These are phyloP conservation scores for Schwanniomyces sp. DNA, from an alignment of 805 yeast genomes.

Conservation along the genomic window DNA sequence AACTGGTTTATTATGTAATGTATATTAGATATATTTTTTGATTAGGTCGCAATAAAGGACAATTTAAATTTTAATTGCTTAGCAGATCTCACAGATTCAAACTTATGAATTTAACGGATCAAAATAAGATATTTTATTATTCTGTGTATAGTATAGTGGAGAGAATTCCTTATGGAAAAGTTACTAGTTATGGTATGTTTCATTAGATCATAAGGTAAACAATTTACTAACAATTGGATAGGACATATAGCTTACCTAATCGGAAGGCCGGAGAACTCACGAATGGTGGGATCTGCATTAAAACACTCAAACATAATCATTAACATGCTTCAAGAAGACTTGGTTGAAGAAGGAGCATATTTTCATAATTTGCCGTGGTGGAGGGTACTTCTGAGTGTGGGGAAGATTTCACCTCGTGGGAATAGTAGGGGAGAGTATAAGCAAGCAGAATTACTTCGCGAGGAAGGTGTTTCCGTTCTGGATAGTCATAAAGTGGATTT, in stretches of 20 bases:
- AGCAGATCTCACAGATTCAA: not conserved
- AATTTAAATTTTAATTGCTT: not conserved
- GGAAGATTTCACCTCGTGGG: constrained; percentile 57
- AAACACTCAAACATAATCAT: constrained; percentile 41
- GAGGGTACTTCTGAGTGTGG: constrained; percentile 68
- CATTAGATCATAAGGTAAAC: too few species aligned
- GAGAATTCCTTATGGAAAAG: constrained; percentile 60
- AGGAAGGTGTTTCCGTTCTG: constrained; percentile 49
- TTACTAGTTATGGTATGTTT: constrained; percentile 62
- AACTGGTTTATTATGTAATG: constrained; percentile 5
- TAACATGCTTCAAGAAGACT: constrained; percentile 20
- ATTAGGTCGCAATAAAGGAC: not conserved
- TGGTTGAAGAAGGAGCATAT: constrained; percentile 10
- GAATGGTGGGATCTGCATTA: constrained; percentile 74
- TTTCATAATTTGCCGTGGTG: constrained; percentile 68
- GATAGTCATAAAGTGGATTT: constrained; percentile 39
- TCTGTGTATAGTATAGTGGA: constrained; percentile 58
- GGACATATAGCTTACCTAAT: constrained; percentile 69
- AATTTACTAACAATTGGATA: constrained; percentile 6
- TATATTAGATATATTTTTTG: constrained; percentile 2
- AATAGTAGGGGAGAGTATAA: constrained; percentile 37
- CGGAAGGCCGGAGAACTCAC: constrained; percentile 61
- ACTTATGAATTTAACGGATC: constrained; percentile 35
- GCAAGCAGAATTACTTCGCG: constrained; percentile 46
- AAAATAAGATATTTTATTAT: constrained; percentile 55